Evolutionary conservation across 1,139 yeast species (phyloP).

Genomic region (Torulaspora globosa): DNA sequence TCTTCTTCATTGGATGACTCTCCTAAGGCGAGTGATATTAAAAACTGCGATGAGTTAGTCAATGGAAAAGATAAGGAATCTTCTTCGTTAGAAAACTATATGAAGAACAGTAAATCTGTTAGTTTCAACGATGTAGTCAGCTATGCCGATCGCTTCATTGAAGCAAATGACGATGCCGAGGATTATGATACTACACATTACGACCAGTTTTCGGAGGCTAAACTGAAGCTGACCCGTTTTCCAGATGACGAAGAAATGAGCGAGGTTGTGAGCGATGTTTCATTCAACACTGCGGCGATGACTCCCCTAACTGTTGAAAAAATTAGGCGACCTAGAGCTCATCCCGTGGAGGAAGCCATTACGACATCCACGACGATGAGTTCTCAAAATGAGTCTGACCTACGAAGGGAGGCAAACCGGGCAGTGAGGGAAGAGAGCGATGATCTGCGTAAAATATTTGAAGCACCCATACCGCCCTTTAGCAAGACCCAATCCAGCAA

Average conservation of each 20-base stretch:
- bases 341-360: conserved; percentile 6
- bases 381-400: neutral
- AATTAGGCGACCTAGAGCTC: conserved; percentile 20
- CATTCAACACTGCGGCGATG: conserved; percentile 30
- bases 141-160: conserved; percentile 35
- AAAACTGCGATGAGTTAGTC: conserved; percentile 1
- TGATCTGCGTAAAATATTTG: conserved; percentile 30
- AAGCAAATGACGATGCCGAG: conserved; percentile 25
- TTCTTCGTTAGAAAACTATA: conserved; percentile 14
- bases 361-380: conserved; percentile 4
- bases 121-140: conserved; percentile 38
- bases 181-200: conserved; percentile 26
- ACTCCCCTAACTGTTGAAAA: conserved; percentile 31
- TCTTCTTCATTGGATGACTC: conserved; percentile 23
- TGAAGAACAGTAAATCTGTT: conserved; percentile 36
- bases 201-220: conserved; percentile 32
- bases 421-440: conserved; percentile 16
- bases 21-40: conserved; percentile 1
- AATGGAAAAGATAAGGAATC: conserved; percentile 13
- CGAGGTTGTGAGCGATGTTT: conserved; percentile 37
- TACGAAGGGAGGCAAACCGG: neutral
- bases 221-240: conserved; percentile 17
- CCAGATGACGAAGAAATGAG: conserved; percentile 33
- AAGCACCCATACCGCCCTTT: conserved; percentile 35
- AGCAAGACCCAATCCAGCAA: conserved; percentile 13